phyloP scores from a whole-genome alignment of 192 early-diverging fungal genomes.

The Entophlyctis luteolus region DNA sequence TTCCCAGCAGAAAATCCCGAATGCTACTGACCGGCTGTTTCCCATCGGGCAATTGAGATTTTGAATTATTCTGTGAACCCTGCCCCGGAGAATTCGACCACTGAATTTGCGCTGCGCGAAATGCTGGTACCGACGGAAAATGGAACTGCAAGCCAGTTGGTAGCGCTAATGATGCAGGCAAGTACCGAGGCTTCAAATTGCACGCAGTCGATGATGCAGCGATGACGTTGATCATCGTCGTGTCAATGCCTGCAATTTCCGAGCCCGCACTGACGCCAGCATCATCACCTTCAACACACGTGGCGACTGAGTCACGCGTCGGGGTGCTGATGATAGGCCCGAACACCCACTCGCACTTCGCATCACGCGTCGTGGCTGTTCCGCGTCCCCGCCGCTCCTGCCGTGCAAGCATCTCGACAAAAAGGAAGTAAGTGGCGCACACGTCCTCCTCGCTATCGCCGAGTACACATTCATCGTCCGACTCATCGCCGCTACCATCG shows the following conservation, averaged over 20 bases:
- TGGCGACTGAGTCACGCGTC: background rate
- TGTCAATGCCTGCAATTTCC: background rate
- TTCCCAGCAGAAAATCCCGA: too few relatives aligned
- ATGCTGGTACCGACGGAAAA: too few relatives aligned
- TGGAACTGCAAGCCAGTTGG: too few relatives aligned
- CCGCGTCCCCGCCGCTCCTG: conserved; percentile 35
- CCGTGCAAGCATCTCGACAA: conserved; percentile 49
- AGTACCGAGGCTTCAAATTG: too few relatives aligned
- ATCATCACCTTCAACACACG: background rate
- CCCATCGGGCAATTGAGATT: too few relatives aligned
- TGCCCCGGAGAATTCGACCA: too few relatives aligned
- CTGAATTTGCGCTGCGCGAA: too few relatives aligned
- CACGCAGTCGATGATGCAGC: background rate
- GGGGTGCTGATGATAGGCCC: background rate
- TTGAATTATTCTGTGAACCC: too few relatives aligned
- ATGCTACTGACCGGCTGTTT: too few relatives aligned
- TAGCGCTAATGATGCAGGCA: too few relatives aligned
- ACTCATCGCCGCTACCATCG: background rate
- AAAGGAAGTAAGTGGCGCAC: conserved; percentile 44
- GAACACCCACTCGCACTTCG: background rate
- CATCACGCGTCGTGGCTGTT: background rate
- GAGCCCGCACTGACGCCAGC: background rate
- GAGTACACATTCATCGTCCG: background rate
- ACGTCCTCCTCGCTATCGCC: conserved; percentile 1
- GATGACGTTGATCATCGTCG: background rate